These are phyloP conservation scores for Eucalyptus guilfoylei DNA, from an alignment of 345 rosid genomes.

Conservation along the genomic window DNA sequence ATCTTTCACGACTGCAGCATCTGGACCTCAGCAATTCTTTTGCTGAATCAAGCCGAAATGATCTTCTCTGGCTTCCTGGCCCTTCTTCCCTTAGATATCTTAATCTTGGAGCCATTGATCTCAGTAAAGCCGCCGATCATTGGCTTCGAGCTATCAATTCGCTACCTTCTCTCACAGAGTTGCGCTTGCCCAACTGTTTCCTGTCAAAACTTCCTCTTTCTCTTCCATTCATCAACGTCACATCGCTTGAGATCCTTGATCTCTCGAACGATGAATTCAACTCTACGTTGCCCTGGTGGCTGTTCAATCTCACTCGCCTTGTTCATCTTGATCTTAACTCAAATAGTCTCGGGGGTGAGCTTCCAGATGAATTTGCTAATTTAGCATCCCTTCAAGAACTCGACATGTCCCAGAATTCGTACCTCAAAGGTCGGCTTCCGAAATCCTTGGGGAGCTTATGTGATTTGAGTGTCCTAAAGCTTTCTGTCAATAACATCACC, in stretches of 20 bases:
- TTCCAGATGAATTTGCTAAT: not conserved
- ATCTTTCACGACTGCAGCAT: not conserved
- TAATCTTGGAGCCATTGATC: not conserved
- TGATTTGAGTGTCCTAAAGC: not conserved
- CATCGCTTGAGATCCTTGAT: not conserved
- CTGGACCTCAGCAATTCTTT: not conserved
- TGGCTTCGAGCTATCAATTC: not conserved
- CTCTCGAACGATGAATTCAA: slow-evolving; percentile 12
- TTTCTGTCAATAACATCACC: not conserved
- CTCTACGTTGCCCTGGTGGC: not conserved
- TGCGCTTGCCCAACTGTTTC: slow-evolving; percentile 7
- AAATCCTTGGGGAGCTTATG: not conserved
- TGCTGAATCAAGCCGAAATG: not conserved
- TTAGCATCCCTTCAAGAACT: not conserved
- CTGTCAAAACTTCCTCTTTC: not conserved
- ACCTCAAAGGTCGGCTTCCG: not conserved
- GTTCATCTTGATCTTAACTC: not conserved
- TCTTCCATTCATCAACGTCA: slow-evolving; percentile 3
- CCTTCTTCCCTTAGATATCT: not conserved
- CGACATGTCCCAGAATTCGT: not conserved
- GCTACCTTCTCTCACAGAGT: slow-evolving; percentile 19
- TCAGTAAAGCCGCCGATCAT: not conserved
- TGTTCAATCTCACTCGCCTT: not conserved
- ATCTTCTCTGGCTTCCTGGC: not conserved
- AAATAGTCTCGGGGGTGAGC: not conserved